These are phyloP conservation scores for Aleurites moluccanus DNA, from an alignment of 441 rosid species.

Conservation along the genomic window DNA sequence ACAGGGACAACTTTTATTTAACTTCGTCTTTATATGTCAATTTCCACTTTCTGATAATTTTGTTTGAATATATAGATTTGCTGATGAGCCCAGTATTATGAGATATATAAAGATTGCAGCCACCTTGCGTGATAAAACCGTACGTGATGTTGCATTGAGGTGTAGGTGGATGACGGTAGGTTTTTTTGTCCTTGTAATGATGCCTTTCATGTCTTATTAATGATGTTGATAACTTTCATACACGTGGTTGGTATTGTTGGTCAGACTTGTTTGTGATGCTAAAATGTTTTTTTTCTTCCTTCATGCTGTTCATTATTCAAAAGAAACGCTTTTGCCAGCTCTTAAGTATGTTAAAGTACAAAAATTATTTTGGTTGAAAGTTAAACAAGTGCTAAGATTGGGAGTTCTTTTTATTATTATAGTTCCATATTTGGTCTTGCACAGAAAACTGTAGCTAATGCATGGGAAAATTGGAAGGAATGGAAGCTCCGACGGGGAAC, in stretches of 20 bases:
- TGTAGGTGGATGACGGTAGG: constrained; percentile 96
- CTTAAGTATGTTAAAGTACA: no score
- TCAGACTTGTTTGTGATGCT: background rate
- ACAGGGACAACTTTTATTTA: background rate
- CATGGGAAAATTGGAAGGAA: background rate
- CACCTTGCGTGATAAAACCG: constrained; percentile 78
- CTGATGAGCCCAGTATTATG: constrained; percentile 75
- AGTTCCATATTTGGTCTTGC: background rate
- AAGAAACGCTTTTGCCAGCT: background rate
- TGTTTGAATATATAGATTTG: constrained; percentile 43
- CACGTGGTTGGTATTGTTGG: background rate
- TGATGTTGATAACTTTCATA: background rate
- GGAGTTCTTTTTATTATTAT: background rate
- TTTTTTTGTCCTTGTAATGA: constrained; percentile 15
- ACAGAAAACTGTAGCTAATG: constrained; percentile 3
- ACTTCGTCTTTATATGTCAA: background rate
- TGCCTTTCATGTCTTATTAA: constrained; percentile 5
- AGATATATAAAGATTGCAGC: constrained; percentile 90
- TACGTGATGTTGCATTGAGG: constrained; percentile 97
- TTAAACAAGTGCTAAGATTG: background rate
- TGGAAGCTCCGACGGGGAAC: background rate
- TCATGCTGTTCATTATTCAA: background rate
- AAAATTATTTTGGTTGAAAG: background rate
- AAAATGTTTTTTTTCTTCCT: background rate
- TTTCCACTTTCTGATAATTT: constrained; percentile 9